Conservation (phyloP, 805 yeast species). For the Pichia manshurica region DNA sequence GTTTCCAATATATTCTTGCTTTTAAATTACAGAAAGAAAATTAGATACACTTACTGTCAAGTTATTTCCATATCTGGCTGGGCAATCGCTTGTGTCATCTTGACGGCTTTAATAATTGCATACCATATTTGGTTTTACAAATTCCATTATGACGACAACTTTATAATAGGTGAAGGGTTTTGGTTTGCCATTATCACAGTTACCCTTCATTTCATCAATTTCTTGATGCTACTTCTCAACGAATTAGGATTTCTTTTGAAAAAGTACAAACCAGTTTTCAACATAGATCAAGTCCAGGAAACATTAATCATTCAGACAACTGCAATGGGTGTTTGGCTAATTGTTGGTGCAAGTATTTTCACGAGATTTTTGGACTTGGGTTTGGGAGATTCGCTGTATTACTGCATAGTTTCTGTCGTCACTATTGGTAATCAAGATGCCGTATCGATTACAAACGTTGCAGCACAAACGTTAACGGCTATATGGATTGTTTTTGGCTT, state of each 20-base stretch:
- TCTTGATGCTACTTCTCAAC: slow-evolving; percentile 48
- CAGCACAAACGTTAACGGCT: slow-evolving; percentile 53
- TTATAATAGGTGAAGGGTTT: slow-evolving; percentile 53
- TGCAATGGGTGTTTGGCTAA: slow-evolving; percentile 61
- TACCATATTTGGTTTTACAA: slow-evolving; percentile 22
- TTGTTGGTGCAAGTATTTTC: slow-evolving; percentile 62
- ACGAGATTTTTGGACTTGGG: slow-evolving; percentile 39
- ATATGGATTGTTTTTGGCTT: slow-evolving; percentile 68
- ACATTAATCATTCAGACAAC: slow-evolving; percentile 68
- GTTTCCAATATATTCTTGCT: slow-evolving; percentile 63
- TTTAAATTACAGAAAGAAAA: slow-evolving; percentile 57
- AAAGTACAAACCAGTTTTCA: slow-evolving; percentile 67
- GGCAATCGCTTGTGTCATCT: slow-evolving; percentile 50
- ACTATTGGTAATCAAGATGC: slow-evolving; percentile 83
- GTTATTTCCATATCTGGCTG: slow-evolving; percentile 57
- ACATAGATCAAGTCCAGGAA: slow-evolving; percentile 61
- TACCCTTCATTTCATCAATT: slow-evolving; percentile 53
- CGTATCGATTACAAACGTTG: slow-evolving; percentile 41
- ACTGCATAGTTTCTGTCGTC: slow-evolving; percentile 62
- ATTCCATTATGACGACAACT: slow-evolving; percentile 16
- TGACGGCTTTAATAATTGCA: slow-evolving; percentile 44
- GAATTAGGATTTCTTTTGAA: slow-evolving; percentile 52
- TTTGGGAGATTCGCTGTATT: slow-evolving; percentile 68
- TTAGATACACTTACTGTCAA: slow-evolving; percentile 59
- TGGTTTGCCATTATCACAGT: slow-evolving; percentile 74